Evolutionary conservation across 768 basidiomycete genomes (phyloP), one percentile per base, ranked within the genome.

Genomic region (Amanita pallidorosea): DNA sequence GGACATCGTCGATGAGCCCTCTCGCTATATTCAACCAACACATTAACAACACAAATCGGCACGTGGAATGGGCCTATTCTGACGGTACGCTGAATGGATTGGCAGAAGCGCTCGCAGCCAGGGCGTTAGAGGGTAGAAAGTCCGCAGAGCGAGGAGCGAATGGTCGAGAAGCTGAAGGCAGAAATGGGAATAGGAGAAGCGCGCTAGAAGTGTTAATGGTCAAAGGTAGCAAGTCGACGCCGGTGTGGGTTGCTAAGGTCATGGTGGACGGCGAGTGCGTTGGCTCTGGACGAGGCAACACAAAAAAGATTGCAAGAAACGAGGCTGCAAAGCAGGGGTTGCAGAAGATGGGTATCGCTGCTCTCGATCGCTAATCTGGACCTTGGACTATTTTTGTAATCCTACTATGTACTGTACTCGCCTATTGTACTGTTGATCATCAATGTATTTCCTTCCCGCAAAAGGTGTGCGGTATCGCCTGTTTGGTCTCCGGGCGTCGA

Each of bases 1-100:
- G 55, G 58, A 68, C 33, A 69, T 69, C 31, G 60, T 15, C 44
- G 18, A 64, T 35, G 88, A 88, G 4, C 83, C 89, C 60, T 27
- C 76, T 90, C 9, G 82, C 84, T 34, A 65, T 90, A 48, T 88
- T 90, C 72, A 90, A 90, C 60, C 87, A 89, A 66, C 70, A 76
- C 51, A 62, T 89, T 49, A 81, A 85, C 65, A 83, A 77, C 64
- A 57, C 60, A 23, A 71, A 69, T 58, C 71, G 69, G 47, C 59
- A 64, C 47, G 74, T 89, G 54, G 85, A 90, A 65, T 90, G 88
- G 88, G 64, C 76, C 9, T 88, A 83, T 59, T 67, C 73, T 23
- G 77, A 79, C 53, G 63, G 61, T 22, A 20, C 40, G 5, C 2
- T 33, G 12, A 27, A 20, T 25, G 25, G 55, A 51, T 20, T 59